Conservation (phyloP, 768 basidiomycete species). For the Tulasnella sp. region DNA sequence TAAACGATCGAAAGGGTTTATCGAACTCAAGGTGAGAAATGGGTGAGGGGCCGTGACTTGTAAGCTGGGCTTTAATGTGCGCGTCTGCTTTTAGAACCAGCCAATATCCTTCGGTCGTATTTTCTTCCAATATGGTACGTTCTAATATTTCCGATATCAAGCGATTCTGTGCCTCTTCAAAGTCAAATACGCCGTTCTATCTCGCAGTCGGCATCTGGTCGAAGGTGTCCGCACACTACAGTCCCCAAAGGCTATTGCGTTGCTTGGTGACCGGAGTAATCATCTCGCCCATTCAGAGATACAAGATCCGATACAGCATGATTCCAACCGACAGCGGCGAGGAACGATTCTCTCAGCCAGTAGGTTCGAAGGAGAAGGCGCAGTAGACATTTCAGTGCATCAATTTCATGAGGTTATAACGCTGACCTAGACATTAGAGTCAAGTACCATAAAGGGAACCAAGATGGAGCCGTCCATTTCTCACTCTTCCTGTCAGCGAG, state of each 20-base stretch:
- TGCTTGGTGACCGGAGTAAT: slow-evolving; percentile 21
- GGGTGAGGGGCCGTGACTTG: neutral
- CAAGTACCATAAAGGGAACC: slow-evolving; percentile 41
- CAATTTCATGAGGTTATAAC: no score
- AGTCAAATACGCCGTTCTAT: neutral
- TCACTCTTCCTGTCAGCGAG: slow-evolving; percentile 35
- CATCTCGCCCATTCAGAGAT: slow-evolving; percentile 24
- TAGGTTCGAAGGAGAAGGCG: no score
- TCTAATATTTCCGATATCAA: neutral
- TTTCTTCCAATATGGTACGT: slow-evolving; percentile 26
- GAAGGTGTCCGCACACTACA: slow-evolving; percentile 23
- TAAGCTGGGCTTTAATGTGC: neutral
- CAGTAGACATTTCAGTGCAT: no score
- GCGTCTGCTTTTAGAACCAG: slow-evolving; percentile 17
- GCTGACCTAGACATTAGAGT: neutral
- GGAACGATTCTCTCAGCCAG: no score
- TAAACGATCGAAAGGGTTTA: neutral
- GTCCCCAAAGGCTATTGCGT: slow-evolving; percentile 20
- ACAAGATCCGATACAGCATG: slow-evolving; percentile 23
- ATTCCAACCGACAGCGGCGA: slow-evolving; percentile 1
- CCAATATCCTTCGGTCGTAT: slow-evolving; percentile 23
- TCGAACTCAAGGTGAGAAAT: slow-evolving; percentile 15
- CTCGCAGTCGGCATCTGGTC: slow-evolving; percentile 23
- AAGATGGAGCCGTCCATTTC: slow-evolving; percentile 44
- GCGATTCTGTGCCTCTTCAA: no score